Percentiles rank a stretch among this genome's conserved stretches.
phyloP scores from a whole-genome alignment of 2,329 filamentous ascomycete genomes.

The Cadophora luteo-olivacea region DNA sequence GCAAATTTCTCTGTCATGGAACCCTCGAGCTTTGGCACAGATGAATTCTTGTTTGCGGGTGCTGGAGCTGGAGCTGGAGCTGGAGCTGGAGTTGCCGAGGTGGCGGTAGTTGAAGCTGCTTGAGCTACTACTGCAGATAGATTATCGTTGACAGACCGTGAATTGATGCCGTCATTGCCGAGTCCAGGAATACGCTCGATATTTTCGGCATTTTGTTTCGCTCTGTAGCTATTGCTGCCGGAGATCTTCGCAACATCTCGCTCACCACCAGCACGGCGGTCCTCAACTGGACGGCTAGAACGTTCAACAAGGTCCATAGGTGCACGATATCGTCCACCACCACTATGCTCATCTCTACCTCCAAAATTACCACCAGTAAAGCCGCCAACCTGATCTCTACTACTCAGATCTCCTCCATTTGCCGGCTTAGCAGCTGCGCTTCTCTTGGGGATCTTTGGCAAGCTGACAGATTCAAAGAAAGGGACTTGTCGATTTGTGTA shows the following conservation, averaged over 20 bases:
- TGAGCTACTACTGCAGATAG: too few relatives aligned
- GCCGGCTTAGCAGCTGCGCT: not conserved
- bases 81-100: too few relatives aligned
- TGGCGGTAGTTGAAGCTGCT: too few relatives aligned
- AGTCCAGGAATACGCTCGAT: not conserved
- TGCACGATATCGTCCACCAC: too few relatives aligned
- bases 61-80: not conserved
- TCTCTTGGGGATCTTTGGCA: not conserved
- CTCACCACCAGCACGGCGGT: not conserved
- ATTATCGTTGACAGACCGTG: not conserved
- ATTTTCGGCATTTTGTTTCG: not conserved
- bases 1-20: not conserved
- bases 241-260: not conserved
- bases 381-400: not conserved
- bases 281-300: not conserved
- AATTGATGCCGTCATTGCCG: not conserved
- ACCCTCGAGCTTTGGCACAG: not conserved
- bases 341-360: too few relatives aligned
- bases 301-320: not conserved
- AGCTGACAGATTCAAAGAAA: slow-evolving; percentile 2
- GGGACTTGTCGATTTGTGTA: not conserved
- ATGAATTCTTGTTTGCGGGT: not conserved
- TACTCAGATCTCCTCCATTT: not conserved
- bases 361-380: too few relatives aligned
- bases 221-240: not conserved